Percentiles rank a stretch among this genome's conserved stretches.
These are phyloP conservation scores for Eurotiales sp. DNA, from an alignment of 2,329 filamentous ascomycete genomes.

Conservation along the genomic window DNA sequence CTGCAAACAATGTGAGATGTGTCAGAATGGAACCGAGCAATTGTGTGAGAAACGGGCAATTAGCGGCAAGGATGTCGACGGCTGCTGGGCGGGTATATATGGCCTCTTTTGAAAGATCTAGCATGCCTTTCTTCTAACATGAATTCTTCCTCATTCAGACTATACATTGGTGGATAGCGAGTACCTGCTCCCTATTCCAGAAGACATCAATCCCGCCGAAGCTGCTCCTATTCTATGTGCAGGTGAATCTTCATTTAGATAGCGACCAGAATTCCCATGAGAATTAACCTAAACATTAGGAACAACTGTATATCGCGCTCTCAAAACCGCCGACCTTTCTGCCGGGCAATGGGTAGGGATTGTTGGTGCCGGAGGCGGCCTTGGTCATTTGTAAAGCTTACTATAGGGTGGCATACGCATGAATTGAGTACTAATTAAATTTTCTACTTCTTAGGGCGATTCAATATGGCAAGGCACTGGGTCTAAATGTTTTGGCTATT, in stretches of 20 bases:
- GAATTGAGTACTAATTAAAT: no score
- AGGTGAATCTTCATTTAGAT: slow-evolving; percentile 7
- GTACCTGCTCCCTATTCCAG: slow-evolving; percentile 20
- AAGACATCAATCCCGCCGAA: slow-evolving; percentile 17
- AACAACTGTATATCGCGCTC: slow-evolving; percentile 21
- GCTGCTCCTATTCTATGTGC: slow-evolving; percentile 22
- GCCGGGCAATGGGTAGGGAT: slow-evolving; percentile 27
- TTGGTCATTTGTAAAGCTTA: slow-evolving; percentile 23
- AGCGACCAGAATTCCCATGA: background rate
- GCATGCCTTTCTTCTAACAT: no score
- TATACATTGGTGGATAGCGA: slow-evolving; percentile 19
- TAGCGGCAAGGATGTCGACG: slow-evolving; percentile 18
- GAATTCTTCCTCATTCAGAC: slow-evolving; percentile 6
- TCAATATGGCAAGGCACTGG: slow-evolving; percentile 19
- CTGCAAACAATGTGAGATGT: slow-evolving; percentile 21
- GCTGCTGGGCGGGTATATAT: slow-evolving; percentile 15
- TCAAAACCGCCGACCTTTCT: slow-evolving; percentile 31
- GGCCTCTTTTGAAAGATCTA: background rate
- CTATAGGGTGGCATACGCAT: background rate
- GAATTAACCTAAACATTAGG: no score
- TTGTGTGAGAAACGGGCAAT: slow-evolving; percentile 18
- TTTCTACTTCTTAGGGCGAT: no score
- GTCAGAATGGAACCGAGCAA: slow-evolving; percentile 18
- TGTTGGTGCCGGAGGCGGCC: slow-evolving; percentile 30
- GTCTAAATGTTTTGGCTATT: slow-evolving; percentile 37